Conservation (phyloP, 257 asterid species). For the Cinchona pubescens region DNA sequence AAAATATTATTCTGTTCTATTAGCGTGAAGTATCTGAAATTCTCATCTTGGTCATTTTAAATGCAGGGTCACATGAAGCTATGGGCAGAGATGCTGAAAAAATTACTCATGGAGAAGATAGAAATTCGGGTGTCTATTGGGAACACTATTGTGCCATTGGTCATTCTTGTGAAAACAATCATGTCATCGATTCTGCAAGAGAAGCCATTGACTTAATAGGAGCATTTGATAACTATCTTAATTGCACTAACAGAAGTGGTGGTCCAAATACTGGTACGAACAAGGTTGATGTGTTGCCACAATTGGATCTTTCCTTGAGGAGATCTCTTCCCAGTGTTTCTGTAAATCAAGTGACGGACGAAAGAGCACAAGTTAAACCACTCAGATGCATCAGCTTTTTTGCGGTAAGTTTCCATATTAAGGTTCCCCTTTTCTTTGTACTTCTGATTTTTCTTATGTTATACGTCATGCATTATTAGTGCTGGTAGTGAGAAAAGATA, state of each 20-base stretch:
- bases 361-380: conserved; percentile 56
- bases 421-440: neutral
- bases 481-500: neutral
- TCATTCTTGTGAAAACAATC: conserved; percentile 33
- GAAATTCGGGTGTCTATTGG: conserved; percentile 21
- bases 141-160: conserved; percentile 23
- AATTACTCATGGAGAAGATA: conserved; percentile 31
- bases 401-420: conserved; percentile 54
- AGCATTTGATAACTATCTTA: conserved; percentile 56
- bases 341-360: conserved; percentile 47
- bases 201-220: conserved; percentile 90
- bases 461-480: neutral
- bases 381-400: conserved; percentile 88
- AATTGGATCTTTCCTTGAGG: conserved; percentile 71
- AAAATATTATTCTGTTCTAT: conserved; percentile 1
- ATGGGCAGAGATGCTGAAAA: conserved; percentile 20
- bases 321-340: conserved; percentile 52
- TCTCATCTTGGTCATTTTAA: conserved; percentile 8
- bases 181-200: conserved; percentile 26
- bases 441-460: neutral
- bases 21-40: conserved; percentile 13
- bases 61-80: conserved; percentile 32
- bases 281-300: conserved; percentile 49
- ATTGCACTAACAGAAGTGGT: conserved; percentile 31
- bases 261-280: conserved; percentile 34